phyloP scores from a whole-genome alignment of 1,284 basidiomycete genomes.

The Amylostereum areolatum region DNA sequence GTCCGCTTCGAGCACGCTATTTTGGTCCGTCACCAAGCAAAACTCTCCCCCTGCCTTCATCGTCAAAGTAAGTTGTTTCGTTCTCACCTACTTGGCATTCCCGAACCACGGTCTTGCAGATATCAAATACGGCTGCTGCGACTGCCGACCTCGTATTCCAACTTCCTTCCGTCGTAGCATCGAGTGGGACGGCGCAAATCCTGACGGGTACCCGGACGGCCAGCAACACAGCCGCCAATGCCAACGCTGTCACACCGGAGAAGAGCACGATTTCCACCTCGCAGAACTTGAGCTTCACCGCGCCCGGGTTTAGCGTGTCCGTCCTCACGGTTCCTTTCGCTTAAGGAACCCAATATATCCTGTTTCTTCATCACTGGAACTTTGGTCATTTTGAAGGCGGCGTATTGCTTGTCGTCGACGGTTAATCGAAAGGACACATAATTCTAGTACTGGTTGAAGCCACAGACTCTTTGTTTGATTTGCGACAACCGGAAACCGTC shows the following conservation, averaged over 20 bases:
- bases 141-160: conserved; percentile 41
- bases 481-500: too few species aligned
- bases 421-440: too few species aligned
- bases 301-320: conserved; percentile 52
- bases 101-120: conserved; percentile 23
- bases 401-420: too few species aligned
- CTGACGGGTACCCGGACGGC: conserved; percentile 41
- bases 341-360: too few species aligned
- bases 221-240: conserved; percentile 49
- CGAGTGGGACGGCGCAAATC: conserved; percentile 36
- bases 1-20: conserved; percentile 36
- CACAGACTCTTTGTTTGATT: too few species aligned
- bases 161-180: conserved; percentile 47
- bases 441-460: too few species aligned
- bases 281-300: conserved; percentile 48
- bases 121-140: conserved; percentile 43
- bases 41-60: conserved; percentile 37
- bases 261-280: conserved; percentile 40
- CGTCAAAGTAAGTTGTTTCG: conserved; percentile 42
- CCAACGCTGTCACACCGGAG: conserved; percentile 39
- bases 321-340: conserved; percentile 34
- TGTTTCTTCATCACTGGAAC: too few species aligned
- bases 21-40: conserved; percentile 57
- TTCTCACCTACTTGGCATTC: background rate
- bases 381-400: too few species aligned